phyloP scores from a whole-genome alignment of 1,284 basidiomycete species.

The Ceratobasidium sp. region DNA sequence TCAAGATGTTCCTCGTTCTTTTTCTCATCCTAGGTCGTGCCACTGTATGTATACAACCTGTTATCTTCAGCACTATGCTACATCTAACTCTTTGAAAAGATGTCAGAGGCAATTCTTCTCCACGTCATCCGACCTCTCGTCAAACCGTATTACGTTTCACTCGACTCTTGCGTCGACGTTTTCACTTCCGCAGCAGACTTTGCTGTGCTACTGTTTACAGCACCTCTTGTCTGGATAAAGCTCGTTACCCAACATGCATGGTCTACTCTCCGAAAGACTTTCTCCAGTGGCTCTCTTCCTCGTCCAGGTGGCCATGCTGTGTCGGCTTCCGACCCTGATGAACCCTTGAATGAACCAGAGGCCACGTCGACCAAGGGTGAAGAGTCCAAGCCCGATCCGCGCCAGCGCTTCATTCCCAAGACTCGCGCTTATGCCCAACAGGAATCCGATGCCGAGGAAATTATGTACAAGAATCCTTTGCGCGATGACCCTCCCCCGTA shows the following conservation, averaged over 20 bases:
- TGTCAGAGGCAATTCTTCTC: slow-evolving; percentile 47
- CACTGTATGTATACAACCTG: slow-evolving; percentile 35
- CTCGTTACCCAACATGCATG: slow-evolving; percentile 15
- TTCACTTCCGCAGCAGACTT: slow-evolving; percentile 45
- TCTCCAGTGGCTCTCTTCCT: slow-evolving; percentile 31
- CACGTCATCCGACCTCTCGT: slow-evolving; percentile 47
- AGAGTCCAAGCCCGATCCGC: slow-evolving; percentile 19
- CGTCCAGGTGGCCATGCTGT: slow-evolving; percentile 34
- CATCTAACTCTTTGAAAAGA: slow-evolving; percentile 38
- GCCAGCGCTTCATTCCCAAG: slow-evolving; percentile 41
- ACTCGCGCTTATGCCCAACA: slow-evolving; percentile 25
- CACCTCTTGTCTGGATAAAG: slow-evolving; percentile 34
- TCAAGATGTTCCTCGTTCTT: slow-evolving; percentile 47
- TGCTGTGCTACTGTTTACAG: slow-evolving; percentile 39
- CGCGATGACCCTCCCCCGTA: slow-evolving; percentile 41
- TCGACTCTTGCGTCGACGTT: slow-evolving; percentile 47
- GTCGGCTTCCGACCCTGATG: slow-evolving; percentile 41
- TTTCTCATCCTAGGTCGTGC: slow-evolving; percentile 47
- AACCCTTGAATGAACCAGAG: slow-evolving; percentile 34
- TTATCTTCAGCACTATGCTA: neutral
- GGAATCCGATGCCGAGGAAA: slow-evolving; percentile 20
- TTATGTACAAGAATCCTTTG: slow-evolving; percentile 28
- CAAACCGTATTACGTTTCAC: slow-evolving; percentile 46
- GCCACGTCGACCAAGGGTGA: slow-evolving; percentile 20
- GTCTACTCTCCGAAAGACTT: slow-evolving; percentile 13